Base-by-base conservation (phyloP, 2,329 filamentous ascomycete genomes). In the Colletotrichum scovillei region DNA sequence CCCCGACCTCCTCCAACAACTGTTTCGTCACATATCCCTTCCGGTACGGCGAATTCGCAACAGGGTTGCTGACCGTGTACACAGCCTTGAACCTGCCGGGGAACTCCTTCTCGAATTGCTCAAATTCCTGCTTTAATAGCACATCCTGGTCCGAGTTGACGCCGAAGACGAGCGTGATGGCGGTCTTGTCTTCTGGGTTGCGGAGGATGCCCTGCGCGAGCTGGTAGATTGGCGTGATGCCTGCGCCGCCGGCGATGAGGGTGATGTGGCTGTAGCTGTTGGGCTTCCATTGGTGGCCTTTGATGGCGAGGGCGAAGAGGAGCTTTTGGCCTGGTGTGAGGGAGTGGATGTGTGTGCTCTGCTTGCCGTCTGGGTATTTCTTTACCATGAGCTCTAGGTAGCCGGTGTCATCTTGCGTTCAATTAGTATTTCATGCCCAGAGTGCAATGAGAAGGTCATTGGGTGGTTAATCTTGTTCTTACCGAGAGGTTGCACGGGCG, bases 191-290 rank as follows among this genome's bases (percentile, higher is more conserved):
- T 1, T 85, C 81, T 0, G 90, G 87, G 77, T 93, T 89, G 57
- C 83, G 80, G n/a, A 93, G 83, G 69, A 93, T 92, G 2, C 89
- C 89, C 62, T 86, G 88, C 2, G 88, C 85, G 2, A 93, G 86
- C 79, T 93, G 91, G 79, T 90, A 93, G 75, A 92, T 87, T 0
- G 93, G 92, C 0, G 92, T 94, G 75, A 95, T 93, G 22, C 93
- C 93, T 0, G 91, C 92, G 14, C 93, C 92, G 57, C 93, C 92
- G 0, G 92, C 92, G 56, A 94, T 88, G 52, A 94, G 85, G 3
- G 89, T 88, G n/a, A 94, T 81, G 74, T 89, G 86, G 4, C 78
- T 78, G 77, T 81, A 84, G 79, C 83, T 82, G 75, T 87, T 88
- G 32, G 88, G 82, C 26, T 83, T 86, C 88, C 89, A 93, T 42